Conservation (phyloP, 768 basidiomycete species). For the Clavaria fumosa region DNA sequence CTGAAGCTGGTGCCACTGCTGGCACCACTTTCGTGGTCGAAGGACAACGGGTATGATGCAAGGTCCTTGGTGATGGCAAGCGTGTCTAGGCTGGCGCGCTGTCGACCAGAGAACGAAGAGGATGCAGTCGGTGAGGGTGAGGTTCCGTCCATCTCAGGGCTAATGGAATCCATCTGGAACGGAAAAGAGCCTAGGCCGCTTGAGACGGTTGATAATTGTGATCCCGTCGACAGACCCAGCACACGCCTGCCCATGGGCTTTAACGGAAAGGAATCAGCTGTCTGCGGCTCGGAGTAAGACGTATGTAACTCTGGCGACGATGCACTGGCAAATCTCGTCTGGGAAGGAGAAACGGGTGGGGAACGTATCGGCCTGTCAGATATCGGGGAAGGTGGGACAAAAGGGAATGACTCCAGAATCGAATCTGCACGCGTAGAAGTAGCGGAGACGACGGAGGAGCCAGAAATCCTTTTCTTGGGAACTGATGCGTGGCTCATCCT, state of each 20-base stretch:
- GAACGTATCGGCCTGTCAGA: slow-evolving; percentile 66
- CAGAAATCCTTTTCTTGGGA: slow-evolving; percentile 37
- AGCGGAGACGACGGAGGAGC: slow-evolving; percentile 50
- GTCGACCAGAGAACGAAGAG: slow-evolving; percentile 28
- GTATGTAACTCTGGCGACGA: slow-evolving; percentile 3
- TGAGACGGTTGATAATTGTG: slow-evolving; percentile 63
- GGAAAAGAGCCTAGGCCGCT: slow-evolving; percentile 76
- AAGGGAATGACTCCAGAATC: slow-evolving; percentile 76
- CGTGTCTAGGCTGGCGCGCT: slow-evolving; percentile 75
- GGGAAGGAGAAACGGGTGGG: slow-evolving; percentile 57
- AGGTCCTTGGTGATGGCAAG: slow-evolving; percentile 71
- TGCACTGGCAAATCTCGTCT: slow-evolving; percentile 31
- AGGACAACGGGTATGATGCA: slow-evolving; percentile 69
- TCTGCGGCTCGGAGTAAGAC: slow-evolving; percentile 5
- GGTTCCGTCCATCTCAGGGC: slow-evolving; percentile 16
- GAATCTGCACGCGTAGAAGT: slow-evolving; percentile 67
- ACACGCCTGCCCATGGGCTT: slow-evolving; percentile 44
- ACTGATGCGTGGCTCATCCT: slow-evolving; percentile 38
- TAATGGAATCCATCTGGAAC: slow-evolving; percentile 62
- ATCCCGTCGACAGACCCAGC: slow-evolving; percentile 60
- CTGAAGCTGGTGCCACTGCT: background rate
- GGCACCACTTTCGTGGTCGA: slow-evolving; percentile 33
- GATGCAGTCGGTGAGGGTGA: slow-evolving; percentile 17
- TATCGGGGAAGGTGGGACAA: slow-evolving; percentile 81
- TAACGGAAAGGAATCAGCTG: slow-evolving; percentile 22